Evolutionary conservation across 345 rosid genomes (phyloP).

Genomic region (Hibiscus trionum): DNA sequence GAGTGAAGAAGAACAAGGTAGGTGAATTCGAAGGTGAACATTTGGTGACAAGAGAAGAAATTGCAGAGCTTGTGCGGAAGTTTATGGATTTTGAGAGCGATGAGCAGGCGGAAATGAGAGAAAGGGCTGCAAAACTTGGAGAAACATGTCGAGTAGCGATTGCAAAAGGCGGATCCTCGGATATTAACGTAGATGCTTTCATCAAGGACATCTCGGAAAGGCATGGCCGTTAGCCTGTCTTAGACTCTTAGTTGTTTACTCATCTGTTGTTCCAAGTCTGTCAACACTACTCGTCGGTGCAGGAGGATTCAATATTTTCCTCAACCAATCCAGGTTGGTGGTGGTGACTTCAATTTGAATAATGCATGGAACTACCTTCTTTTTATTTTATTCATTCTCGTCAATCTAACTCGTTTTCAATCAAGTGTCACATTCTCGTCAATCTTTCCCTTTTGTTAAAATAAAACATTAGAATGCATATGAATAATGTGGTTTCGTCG

Average conservation of each 20-base stretch:
- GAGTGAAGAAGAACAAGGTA: conserved; percentile 9
- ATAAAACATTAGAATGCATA: no score
- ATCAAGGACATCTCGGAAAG: conserved; percentile 9
- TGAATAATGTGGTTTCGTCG: no score
- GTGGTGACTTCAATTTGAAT: no score
- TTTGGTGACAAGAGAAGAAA: conserved; percentile 23
- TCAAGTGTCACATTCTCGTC: no score
- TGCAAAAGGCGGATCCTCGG: conserved; percentile 24
- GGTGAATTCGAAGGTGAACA: not conserved
- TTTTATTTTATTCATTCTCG: no score
- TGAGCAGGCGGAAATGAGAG: conserved; percentile 19
- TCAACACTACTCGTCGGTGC: no score
- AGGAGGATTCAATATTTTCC: no score
- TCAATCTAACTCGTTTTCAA: no score
- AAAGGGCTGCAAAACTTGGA: conserved; percentile 13
- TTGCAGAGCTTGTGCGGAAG: conserved; percentile 14
- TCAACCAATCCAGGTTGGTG: no score
- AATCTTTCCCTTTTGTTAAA: no score
- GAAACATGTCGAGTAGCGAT: conserved; percentile 15
- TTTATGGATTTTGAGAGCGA: conserved; percentile 21
- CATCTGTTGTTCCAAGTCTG: not conserved
- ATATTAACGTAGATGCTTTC: conserved; percentile 9
- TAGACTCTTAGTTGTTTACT: not conserved
- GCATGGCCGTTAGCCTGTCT: not conserved
- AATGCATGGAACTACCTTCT: no score